Percentiles rank a stretch among this genome's conserved stretches.
Conservation (phyloP, 495 filamentous ascomycete species). For the Podospora tetraspora region DNA sequence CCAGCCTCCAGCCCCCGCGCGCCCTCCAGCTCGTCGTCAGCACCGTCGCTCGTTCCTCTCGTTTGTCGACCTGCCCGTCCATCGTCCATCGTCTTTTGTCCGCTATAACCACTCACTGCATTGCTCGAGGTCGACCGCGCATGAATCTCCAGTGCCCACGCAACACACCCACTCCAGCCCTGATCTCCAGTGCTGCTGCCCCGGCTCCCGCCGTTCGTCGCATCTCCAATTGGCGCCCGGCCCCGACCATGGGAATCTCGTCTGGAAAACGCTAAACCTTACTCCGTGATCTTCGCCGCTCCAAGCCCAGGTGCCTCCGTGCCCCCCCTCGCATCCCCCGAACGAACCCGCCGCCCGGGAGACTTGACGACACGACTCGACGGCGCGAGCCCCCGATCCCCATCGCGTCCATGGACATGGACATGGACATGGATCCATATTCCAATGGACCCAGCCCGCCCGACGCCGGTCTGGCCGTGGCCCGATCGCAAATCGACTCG, state of each 20-base stretch:
- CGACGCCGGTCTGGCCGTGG: conserved; percentile 28
- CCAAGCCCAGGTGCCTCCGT: neutral
- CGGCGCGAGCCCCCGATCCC: neutral
- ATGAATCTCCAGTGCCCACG: neutral
- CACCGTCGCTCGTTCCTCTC: neutral
- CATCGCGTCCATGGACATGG: conserved; percentile 1
- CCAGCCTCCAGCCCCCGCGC: conserved; percentile 3
- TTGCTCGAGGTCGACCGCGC: neutral
- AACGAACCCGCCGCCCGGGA: neutral
- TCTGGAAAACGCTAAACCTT: neutral
- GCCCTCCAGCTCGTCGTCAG: neutral
- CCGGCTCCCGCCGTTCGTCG: neutral
- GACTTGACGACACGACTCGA: neutral
- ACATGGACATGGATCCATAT: conserved; percentile 29
- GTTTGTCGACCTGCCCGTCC: neutral
- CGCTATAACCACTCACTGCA: neutral
- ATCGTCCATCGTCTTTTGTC: neutral
- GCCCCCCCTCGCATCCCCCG: neutral
- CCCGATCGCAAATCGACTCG: conserved; percentile 31
- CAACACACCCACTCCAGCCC: neutral
- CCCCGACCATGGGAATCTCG: neutral
- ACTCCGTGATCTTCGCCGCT: neutral
- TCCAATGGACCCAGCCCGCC: conserved; percentile 35
- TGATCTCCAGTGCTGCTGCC: neutral
- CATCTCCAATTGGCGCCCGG: neutral